Percentiles rank a stretch among this genome's conserved stretches.
Conservation (phyloP, 192 early-diverging fungal species). For the Linnemannia zychae region DNA sequence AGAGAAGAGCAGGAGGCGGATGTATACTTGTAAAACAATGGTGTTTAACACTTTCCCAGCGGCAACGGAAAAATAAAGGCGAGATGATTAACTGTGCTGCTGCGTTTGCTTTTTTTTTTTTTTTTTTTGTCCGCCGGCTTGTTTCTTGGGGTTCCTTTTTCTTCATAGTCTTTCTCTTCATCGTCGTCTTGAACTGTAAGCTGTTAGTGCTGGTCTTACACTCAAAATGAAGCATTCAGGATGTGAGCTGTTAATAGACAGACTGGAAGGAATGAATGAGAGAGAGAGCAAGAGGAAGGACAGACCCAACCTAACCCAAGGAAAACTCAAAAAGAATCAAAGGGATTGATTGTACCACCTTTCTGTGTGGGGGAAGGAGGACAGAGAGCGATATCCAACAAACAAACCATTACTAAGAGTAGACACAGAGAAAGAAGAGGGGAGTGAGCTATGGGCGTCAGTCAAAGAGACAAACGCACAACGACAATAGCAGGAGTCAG, state of each 20-base stretch:
- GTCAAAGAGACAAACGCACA: not conserved
- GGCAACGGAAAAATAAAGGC: not conserved
- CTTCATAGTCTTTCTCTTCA: not conserved
- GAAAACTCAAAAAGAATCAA: not conserved
- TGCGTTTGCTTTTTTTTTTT: not conserved
- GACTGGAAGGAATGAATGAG: not conserved
- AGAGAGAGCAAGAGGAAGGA: not conserved
- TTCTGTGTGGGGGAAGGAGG: constrained; percentile 1
- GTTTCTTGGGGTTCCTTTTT: not conserved
- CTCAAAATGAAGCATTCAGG: not conserved
- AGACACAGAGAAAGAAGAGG: not conserved
- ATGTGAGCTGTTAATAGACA: not conserved
- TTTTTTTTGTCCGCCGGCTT: not conserved
- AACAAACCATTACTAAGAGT: not conserved
- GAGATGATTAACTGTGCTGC: not conserved
- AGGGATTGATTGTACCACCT: constrained; percentile 1
- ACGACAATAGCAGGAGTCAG: not conserved
- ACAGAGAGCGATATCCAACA: constrained; percentile 3
- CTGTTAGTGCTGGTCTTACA: not conserved
- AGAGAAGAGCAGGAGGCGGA: not conserved
- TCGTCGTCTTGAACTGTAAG: not conserved
- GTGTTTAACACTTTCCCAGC: not conserved
- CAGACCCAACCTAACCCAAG: not conserved
- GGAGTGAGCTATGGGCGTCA: not conserved
- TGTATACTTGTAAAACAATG: not conserved